A percentile compares a stretch with the other conserved stretches of the same genome.
Conservation (phyloP, 805 yeast species). For the Zygosaccharomyces bisporus region DNA sequence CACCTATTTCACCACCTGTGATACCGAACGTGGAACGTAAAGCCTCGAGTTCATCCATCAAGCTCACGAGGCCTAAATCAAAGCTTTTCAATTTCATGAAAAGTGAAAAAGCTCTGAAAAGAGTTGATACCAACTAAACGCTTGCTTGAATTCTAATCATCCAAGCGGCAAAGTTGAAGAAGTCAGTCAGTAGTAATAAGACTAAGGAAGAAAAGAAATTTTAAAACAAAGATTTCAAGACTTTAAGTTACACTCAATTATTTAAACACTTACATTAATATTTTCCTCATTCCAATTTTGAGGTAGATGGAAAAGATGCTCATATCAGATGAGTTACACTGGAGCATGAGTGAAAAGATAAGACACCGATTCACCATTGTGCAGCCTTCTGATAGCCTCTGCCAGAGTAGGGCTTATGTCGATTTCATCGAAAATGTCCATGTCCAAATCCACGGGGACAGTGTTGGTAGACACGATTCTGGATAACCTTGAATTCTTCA, state of each 20-base stretch:
- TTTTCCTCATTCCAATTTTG: neutral
- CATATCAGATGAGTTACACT: conserved; percentile 5
- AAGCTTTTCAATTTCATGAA: conserved; percentile 28
- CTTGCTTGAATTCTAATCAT: neutral
- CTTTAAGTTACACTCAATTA: neutral
- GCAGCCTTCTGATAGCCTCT: conserved; percentile 90
- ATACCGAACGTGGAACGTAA: conserved; percentile 12
- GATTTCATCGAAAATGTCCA: conserved; percentile 67
- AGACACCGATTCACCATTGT: conserved; percentile 93
- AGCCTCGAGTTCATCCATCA: conserved; percentile 12
- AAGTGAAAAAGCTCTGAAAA: conserved; percentile 4
- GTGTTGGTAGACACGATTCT: conserved; percentile 89
- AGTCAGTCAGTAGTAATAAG: neutral
- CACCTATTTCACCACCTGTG: conserved; percentile 13
- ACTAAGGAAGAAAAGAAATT: neutral
- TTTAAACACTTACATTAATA: neutral
- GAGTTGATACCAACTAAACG: neutral
- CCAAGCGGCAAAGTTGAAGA: neutral
- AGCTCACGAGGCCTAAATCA: conserved; percentile 24
- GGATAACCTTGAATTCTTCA: conserved; percentile 62
- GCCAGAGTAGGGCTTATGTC: conserved; percentile 87
- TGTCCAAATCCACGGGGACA: conserved; percentile 72
- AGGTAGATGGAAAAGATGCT: conserved; percentile 1
- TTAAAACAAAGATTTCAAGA: neutral
- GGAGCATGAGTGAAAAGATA: conserved; percentile 76